Conservation (phyloP, 164 flowering plant genomes). For the Kingdonia uniflora region DNA sequence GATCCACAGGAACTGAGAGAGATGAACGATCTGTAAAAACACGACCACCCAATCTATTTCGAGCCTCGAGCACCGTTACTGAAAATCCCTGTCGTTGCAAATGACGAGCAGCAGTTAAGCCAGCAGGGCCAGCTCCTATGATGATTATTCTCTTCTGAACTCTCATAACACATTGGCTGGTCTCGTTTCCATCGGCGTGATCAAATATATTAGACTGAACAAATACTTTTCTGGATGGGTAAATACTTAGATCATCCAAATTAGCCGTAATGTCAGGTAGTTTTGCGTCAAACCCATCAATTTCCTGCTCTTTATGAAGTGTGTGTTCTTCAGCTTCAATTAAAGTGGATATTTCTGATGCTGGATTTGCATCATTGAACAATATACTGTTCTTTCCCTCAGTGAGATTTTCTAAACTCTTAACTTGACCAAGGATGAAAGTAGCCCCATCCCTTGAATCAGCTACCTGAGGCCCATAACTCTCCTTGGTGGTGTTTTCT, state of each 20-base stretch:
- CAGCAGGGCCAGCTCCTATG: slow-evolving; percentile 99
- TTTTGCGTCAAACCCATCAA: slow-evolving; percentile 16
- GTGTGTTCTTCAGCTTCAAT: slow-evolving; percentile 17
- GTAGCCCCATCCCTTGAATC: slow-evolving; percentile 69
- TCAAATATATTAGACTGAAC: slow-evolving; percentile 15
- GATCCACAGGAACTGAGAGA: slow-evolving; percentile 95
- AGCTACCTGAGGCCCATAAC: slow-evolving; percentile 28
- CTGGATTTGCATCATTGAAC: slow-evolving; percentile 15
- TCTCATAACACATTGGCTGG: slow-evolving; percentile 23
- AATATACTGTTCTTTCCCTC: slow-evolving; percentile 21
- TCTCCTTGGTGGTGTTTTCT: slow-evolving; percentile 28
- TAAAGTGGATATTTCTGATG: slow-evolving; percentile 16
- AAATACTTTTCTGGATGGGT: slow-evolving; percentile 16
- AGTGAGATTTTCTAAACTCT: slow-evolving; percentile 21
- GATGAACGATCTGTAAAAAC: slow-evolving; percentile 86
- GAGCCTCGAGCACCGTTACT: slow-evolving; percentile 84
- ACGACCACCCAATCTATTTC: slow-evolving; percentile 90
- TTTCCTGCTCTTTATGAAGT: slow-evolving; percentile 17
- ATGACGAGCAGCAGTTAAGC: slow-evolving; percentile 95
- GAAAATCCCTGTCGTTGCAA: slow-evolving; percentile 86
- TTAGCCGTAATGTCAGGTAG: slow-evolving; percentile 4
- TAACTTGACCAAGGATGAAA: slow-evolving; percentile 41
- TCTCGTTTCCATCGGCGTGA: slow-evolving; percentile 10
- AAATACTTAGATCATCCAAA: slow-evolving; percentile 16
- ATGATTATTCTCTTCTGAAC: slow-evolving; percentile 50